Conservation (phyloP, 2,329 filamentous ascomycete species). For the Penicillium sp. region DNA sequence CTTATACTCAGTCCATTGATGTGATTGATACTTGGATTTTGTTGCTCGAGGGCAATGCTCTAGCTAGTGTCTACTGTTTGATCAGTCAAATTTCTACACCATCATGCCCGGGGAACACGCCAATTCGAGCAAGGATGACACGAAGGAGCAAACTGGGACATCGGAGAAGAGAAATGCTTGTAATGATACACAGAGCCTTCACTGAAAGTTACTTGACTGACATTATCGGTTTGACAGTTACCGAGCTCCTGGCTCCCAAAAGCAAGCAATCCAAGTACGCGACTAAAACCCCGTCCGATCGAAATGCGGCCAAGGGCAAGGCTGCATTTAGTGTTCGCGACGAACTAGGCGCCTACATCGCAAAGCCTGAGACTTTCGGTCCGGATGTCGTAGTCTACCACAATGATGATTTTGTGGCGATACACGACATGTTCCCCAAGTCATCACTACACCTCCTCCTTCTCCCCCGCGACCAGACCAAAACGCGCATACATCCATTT, state of each 20-base stretch:
- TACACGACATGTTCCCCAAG: constrained; percentile 85
- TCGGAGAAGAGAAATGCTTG: constrained; percentile 39
- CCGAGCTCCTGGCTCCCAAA: constrained; percentile 56
- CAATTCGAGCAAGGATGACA: background rate
- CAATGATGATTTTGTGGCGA: constrained; percentile 67
- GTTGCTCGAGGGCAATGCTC: background rate
- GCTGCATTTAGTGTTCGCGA: constrained; percentile 50
- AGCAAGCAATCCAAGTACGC: constrained; percentile 38
- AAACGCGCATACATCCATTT: constrained; percentile 68
- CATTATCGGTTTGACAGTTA: constrained; percentile 37
- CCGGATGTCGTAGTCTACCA: constrained; percentile 61
- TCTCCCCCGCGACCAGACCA: constrained; percentile 67
- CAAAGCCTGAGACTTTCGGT: constrained; percentile 60
- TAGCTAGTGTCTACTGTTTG: background rate
- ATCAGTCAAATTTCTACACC: background rate
- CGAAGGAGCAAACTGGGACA: constrained; percentile 7
- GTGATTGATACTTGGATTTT: background rate
- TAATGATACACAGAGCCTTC: constrained; percentile 15
- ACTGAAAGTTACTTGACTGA: background rate
- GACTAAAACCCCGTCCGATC: constrained; percentile 15
- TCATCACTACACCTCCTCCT: constrained; percentile 79
- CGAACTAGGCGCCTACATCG: constrained; percentile 65
- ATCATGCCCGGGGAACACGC: constrained; percentile 3
- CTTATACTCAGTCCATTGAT: background rate
- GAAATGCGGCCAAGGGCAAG: constrained; percentile 16